Evolutionary conservation across 2,329 filamentous ascomycete species (phyloP).

Genomic region (Alternaria gansuensis): DNA sequence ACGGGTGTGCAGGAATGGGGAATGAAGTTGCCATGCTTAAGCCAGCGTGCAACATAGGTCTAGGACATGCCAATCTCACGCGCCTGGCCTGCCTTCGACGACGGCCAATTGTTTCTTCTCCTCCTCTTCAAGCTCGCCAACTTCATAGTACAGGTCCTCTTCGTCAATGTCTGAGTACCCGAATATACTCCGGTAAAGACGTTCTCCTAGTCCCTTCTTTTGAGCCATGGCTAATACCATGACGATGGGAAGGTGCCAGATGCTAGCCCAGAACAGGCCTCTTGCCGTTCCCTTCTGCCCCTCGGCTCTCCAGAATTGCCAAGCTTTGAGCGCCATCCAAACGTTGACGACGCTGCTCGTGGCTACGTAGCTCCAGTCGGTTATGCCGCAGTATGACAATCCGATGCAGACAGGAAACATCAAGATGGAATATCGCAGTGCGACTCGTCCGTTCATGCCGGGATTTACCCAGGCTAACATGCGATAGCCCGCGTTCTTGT

Average conservation of each 20-base stretch:
- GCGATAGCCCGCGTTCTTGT: constrained; percentile 72
- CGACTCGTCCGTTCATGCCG: constrained; percentile 83
- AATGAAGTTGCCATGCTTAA: background rate
- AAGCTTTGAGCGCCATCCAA: constrained; percentile 84
- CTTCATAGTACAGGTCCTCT: constrained; percentile 48
- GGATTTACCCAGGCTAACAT: constrained; percentile 91
- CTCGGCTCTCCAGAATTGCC: constrained; percentile 79
- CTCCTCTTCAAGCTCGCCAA: constrained; percentile 37
- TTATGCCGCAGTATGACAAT: constrained; percentile 80
- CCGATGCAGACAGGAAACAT: constrained; percentile 88
- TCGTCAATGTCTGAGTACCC: constrained; percentile 45
- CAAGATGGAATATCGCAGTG: constrained; percentile 81
- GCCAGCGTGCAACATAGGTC: constrained; percentile 1
- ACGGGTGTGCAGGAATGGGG: background rate
- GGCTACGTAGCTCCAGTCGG: constrained; percentile 83
- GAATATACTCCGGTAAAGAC: constrained; percentile 45
- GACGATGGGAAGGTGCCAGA: constrained; percentile 92
- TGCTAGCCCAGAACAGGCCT: constrained; percentile 93
- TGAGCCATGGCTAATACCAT: constrained; percentile 90
- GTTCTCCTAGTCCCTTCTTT: constrained; percentile 76
- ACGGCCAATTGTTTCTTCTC: constrained; percentile 26
- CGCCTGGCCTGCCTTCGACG: constrained; percentile 16
- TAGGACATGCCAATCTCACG: constrained; percentile 16
- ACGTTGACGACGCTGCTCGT: constrained; percentile 83
- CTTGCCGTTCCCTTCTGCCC: constrained; percentile 83